A percentile compares a stretch with the other conserved stretches of the same genome.
phyloP scores from a whole-genome alignment of 345 rosid species.

The Heritiera littoralis region DNA sequence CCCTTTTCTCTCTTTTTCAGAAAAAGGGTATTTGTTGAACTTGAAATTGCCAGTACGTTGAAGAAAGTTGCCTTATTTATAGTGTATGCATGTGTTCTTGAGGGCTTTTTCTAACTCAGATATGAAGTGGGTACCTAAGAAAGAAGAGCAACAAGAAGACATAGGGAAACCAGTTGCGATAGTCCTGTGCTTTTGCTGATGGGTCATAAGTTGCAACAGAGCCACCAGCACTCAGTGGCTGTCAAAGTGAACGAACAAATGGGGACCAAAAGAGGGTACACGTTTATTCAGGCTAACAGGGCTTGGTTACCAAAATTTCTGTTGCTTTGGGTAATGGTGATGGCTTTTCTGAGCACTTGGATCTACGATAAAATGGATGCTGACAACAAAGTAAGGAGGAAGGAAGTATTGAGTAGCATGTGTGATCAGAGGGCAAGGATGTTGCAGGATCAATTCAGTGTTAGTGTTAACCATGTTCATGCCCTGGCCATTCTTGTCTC shows the following conservation, averaged over 20 bases:
- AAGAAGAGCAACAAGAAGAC: conserved; percentile 26
- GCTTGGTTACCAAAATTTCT: conserved; percentile 62
- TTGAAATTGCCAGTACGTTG: conserved; percentile 21
- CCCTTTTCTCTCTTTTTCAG: conserved; percentile 30
- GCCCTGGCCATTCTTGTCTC: conserved; percentile 96
- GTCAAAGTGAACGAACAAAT: conserved; percentile 62
- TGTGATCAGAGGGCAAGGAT: conserved; percentile 97
- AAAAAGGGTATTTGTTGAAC: conserved; percentile 26
- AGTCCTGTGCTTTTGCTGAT: conserved; percentile 35
- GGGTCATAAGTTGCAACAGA: conserved; percentile 65
- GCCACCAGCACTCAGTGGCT: conserved; percentile 54
- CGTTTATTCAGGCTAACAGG: conserved; percentile 66
- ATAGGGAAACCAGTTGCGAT: conserved; percentile 26
- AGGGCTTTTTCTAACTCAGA: conserved; percentile 39
- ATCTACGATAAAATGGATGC: conserved; percentile 66
- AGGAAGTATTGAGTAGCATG: conserved; percentile 78
- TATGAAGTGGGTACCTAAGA: conserved; percentile 48
- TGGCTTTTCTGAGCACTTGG: conserved; percentile 42
- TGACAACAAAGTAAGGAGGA: conserved; percentile 61
- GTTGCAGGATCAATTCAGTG: conserved; percentile 96
- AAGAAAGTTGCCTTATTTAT: conserved; percentile 14
- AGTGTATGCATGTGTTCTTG: conserved; percentile 28
- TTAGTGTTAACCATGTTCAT: conserved; percentile 95
- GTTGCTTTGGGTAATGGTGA: conserved; percentile 53
- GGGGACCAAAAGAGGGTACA: conserved; percentile 62